Conservation (phyloP, 768 basidiomycete genomes). For the Boletus pseudo-olivaceus region DNA sequence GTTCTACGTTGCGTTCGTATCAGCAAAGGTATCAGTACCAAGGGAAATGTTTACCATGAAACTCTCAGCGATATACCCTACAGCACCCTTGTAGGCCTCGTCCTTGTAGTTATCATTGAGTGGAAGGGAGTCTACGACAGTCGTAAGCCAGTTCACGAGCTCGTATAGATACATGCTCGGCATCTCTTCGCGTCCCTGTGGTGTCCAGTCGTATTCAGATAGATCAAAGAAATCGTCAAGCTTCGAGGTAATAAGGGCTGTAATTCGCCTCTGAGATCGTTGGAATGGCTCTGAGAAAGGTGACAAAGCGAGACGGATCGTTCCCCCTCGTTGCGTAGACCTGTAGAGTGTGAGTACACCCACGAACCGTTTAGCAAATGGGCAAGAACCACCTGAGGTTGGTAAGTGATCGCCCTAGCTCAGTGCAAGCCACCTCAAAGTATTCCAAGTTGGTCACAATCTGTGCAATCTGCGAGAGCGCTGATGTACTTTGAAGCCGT, state of each 20-base stretch:
- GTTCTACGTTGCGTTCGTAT: slow-evolving; percentile 42
- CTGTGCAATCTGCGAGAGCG: slow-evolving; percentile 87
- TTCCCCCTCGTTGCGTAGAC: slow-evolving; percentile 79
- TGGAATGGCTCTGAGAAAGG: slow-evolving; percentile 70
- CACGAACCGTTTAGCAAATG: not conserved
- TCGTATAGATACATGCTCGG: slow-evolving; percentile 96
- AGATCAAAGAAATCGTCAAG: slow-evolving; percentile 95
- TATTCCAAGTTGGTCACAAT: slow-evolving; percentile 92
- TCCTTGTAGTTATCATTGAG: slow-evolving; percentile 86
- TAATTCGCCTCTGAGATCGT: slow-evolving; percentile 71
- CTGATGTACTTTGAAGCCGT: slow-evolving; percentile 70
- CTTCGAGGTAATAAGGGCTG: slow-evolving; percentile 81
- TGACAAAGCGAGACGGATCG: slow-evolving; percentile 62
- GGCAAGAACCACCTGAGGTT: slow-evolving; percentile 61
- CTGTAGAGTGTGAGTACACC: slow-evolving; percentile 37
- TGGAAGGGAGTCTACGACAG: slow-evolving; percentile 86
- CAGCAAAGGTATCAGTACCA: not conserved
- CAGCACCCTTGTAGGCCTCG: slow-evolving; percentile 82
- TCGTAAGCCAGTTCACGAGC: slow-evolving; percentile 93
- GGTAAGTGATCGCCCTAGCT: slow-evolving; percentile 82
- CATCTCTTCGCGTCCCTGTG: slow-evolving; percentile 60
- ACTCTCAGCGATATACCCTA: slow-evolving; percentile 83
- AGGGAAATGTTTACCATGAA: slow-evolving; percentile 64
- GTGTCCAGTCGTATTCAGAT: slow-evolving; percentile 94
- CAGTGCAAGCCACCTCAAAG: slow-evolving; percentile 79